A percentile compares a stretch with the other conserved stretches of the same genome.
Conservation (phyloP, 192 early-diverging fungal genomes). For the Funneliformis geosporum region DNA sequence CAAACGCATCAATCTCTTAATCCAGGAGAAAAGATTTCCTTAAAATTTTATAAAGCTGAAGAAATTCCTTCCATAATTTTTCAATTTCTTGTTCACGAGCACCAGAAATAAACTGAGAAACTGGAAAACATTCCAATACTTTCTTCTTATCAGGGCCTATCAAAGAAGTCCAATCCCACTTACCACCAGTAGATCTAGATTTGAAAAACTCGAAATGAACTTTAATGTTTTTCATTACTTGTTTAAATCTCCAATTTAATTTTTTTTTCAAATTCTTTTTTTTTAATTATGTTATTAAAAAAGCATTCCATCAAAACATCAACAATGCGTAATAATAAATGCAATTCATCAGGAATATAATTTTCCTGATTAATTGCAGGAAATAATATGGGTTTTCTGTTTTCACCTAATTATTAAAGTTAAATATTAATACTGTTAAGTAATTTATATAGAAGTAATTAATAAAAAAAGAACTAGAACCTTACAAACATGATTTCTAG, state of each 20-base stretch:
- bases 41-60: neutral
- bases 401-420: neutral
- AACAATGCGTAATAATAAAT: neutral
- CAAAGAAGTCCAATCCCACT: neutral
- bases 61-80: neutral
- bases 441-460: no score
- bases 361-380: neutral
- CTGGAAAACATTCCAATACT: no score
- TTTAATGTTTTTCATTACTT: neutral
- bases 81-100: neutral
- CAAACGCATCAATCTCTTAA: neutral
- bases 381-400: neutral
- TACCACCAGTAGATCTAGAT: neutral
- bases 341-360: neutral
- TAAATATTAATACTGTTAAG: no score
- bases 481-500: neutral
- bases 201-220: neutral
- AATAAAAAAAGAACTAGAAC: no score
- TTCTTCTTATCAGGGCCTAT: no score
- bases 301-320: constrained; percentile 6
- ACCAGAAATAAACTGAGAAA: no score
- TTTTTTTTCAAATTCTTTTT: neutral
- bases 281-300: neutral
- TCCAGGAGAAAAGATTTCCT: neutral
- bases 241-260: neutral